Evolutionary conservation across 805 yeast genomes (phyloP).

Genomic region (Candida tallmaniae): DNA sequence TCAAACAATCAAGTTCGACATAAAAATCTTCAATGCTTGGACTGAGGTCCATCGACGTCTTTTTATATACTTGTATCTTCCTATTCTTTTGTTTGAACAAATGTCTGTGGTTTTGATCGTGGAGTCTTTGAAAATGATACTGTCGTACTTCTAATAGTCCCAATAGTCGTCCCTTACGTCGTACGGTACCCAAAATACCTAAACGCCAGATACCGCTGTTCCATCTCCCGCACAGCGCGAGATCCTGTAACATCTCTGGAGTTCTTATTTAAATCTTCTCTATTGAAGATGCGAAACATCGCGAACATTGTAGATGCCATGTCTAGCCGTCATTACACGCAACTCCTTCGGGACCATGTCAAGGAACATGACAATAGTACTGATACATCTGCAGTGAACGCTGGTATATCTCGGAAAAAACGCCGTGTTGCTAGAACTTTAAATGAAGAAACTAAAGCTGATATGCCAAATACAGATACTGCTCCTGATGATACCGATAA

Average conservation of each 20-base stretch:
- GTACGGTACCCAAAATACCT: too few relatives aligned
- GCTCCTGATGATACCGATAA: constrained; percentile 16
- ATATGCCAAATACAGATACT: constrained; percentile 1
- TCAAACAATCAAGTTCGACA: constrained; percentile 8
- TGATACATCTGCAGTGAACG: neutral
- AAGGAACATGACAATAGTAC: neutral
- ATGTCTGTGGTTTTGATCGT: constrained; percentile 17
- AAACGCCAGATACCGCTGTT: too few relatives aligned
- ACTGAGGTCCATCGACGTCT: constrained; percentile 1
- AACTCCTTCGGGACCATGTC: constrained; percentile 11
- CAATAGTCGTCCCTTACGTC: too few relatives aligned
- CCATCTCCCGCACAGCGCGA: too few relatives aligned
- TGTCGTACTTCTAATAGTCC: too few relatives aligned
- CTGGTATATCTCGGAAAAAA: neutral
- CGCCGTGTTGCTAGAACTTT: neutral
- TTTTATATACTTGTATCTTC: constrained; percentile 10
- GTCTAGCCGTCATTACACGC: constrained; percentile 7
- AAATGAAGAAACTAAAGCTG: neutral
- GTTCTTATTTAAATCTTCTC: too few relatives aligned
- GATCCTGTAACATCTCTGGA: too few relatives aligned
- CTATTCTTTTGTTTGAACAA: constrained; percentile 12
- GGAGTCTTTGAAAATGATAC: neutral
- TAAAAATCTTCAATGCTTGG: constrained; percentile 9
- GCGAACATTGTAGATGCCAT: constrained; percentile 2
- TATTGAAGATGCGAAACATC: too few relatives aligned